Percentiles rank a stretch among this genome's conserved stretches.
These are phyloP conservation scores for Pythium sp. DNA, from an alignment of 352 stramenopile species.

Conservation along the genomic window DNA sequence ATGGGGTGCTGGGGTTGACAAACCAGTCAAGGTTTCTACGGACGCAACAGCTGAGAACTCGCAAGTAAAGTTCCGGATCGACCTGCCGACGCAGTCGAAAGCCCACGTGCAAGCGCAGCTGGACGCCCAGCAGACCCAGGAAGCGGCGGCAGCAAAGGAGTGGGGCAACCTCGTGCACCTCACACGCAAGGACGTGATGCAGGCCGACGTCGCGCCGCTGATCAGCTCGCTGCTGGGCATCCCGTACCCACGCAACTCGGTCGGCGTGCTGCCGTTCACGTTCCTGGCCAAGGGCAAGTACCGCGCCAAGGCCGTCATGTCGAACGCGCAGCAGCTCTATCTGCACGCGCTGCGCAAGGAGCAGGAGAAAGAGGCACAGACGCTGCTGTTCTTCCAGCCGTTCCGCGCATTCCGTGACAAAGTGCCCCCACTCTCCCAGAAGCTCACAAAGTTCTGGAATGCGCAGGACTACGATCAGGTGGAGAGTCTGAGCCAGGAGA, in stretches of 20 bases:
- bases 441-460: conserved; percentile 25
- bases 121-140: conserved; percentile 45
- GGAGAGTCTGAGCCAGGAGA: conserved; percentile 51
- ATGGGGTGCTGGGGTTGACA: conserved; percentile 71
- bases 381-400: conserved; percentile 61
- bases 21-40: conserved; percentile 15
- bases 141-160: conserved; percentile 33
- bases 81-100: conserved; percentile 70
- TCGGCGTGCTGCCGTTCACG: conserved; percentile 72
- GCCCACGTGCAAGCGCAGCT: conserved; percentile 58
- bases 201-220: conserved; percentile 78
- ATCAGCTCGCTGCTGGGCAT: conserved; percentile 68
- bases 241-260: conserved; percentile 81
- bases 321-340: conserved; percentile 71
- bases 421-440: conserved; percentile 26
- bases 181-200: conserved; percentile 77
- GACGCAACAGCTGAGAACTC: neutral
- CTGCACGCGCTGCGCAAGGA: conserved; percentile 64
- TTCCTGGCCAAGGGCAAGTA: conserved; percentile 64
- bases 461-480: conserved; percentile 27
- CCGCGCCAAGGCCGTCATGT: conserved; percentile 59
- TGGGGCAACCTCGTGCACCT: conserved; percentile 48
- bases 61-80: conserved; percentile 40
- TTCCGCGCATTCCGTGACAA: conserved; percentile 45
- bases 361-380: conserved; percentile 56